A percentile compares a stretch with the other conserved stretches of the same genome.
phyloP scores from a whole-genome alignment of 2,329 filamentous ascomycete species.

The Epichloe sylvatica region DNA sequence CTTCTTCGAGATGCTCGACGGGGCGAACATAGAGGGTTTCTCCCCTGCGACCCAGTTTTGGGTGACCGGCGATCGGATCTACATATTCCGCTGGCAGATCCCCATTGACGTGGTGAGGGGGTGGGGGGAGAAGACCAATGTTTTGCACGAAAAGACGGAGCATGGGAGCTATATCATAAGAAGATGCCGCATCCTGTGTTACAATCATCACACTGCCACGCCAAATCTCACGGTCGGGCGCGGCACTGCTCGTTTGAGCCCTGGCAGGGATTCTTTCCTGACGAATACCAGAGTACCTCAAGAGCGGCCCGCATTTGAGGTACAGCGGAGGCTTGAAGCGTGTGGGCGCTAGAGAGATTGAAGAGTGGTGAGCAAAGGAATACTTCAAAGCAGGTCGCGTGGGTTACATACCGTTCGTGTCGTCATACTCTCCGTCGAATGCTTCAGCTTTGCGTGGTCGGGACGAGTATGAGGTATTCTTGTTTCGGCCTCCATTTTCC shows the following conservation, averaged over 20 bases:
- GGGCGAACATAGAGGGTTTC: slow-evolving; percentile 79
- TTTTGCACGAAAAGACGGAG: slow-evolving; percentile 78
- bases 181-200: slow-evolving; percentile 69
- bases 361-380: background rate
- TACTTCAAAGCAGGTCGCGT: background rate
- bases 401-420: slow-evolving; percentile 36
- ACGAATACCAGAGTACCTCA: slow-evolving; percentile 78
- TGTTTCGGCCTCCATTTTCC: slow-evolving; percentile 44
- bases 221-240: slow-evolving; percentile 64
- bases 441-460: slow-evolving; percentile 44
- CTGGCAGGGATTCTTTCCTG: slow-evolving; percentile 37
- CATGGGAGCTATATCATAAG: slow-evolving; percentile 64
- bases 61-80: slow-evolving; percentile 76
- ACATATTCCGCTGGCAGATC: slow-evolving; percentile 69
- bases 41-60: slow-evolving; percentile 72
- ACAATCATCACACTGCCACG: slow-evolving; percentile 92
- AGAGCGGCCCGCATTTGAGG: slow-evolving; percentile 76
- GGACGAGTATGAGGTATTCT: slow-evolving; percentile 31
- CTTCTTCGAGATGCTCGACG: slow-evolving; percentile 72
- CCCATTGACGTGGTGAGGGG: slow-evolving; percentile 51
- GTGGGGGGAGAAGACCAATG: slow-evolving; percentile 68
- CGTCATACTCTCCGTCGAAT: slow-evolving; percentile 55
- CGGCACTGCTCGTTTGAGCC: slow-evolving; percentile 12
- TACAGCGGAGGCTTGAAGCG: slow-evolving; percentile 73
- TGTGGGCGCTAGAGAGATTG: slow-evolving; percentile 34